A percentile compares a stretch with the other conserved stretches of the same genome.
phyloP scores from a whole-genome alignment of 1,284 basidiomycete species.

The Cystobasidiaceae sp. region DNA sequence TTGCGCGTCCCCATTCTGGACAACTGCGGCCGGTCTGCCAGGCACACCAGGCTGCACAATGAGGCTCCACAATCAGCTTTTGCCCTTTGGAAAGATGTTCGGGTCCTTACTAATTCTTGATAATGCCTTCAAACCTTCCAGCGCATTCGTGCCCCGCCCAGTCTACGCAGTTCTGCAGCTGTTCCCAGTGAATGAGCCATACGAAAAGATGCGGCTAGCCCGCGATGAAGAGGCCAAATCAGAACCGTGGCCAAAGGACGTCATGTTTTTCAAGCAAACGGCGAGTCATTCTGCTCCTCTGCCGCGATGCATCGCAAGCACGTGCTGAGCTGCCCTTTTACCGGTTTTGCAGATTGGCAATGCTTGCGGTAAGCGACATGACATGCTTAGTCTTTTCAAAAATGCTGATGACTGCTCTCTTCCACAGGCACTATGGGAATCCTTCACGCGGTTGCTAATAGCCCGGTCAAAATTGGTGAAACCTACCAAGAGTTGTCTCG shows the following conservation, averaged over 20 bases:
- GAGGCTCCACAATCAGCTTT: not conserved
- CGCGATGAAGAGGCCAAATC: slow-evolving; percentile 15
- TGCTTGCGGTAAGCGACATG: slow-evolving; percentile 21
- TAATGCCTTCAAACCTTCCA: not conserved
- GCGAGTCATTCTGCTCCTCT: not conserved
- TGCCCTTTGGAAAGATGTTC: not conserved
- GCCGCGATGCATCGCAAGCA: too few relatives aligned
- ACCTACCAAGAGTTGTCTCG: not conserved
- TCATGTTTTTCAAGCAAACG: slow-evolving; percentile 32
- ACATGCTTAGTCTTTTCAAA: not conserved
- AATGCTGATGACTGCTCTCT: not conserved
- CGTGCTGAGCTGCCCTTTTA: not conserved
- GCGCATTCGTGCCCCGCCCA: slow-evolving; percentile 31
- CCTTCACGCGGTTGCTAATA: slow-evolving; percentile 30
- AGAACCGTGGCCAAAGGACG: not conserved
- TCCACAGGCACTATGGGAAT: slow-evolving; percentile 27
- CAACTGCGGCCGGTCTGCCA: too few relatives aligned
- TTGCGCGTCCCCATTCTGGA: too few relatives aligned
- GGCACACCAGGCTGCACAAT: too few relatives aligned
- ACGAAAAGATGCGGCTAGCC: slow-evolving; percentile 13
- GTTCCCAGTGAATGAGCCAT: slow-evolving; percentile 25
- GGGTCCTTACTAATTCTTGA: not conserved
- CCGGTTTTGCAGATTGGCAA: slow-evolving; percentile 17
- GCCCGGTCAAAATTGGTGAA: slow-evolving; percentile 11
- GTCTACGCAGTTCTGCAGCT: slow-evolving; percentile 34